Evolutionary conservation across 1,284 basidiomycete genomes (phyloP), one percentile per base, ranked within the genome.

Genomic region (Anthracocystis walkeri): DNA sequence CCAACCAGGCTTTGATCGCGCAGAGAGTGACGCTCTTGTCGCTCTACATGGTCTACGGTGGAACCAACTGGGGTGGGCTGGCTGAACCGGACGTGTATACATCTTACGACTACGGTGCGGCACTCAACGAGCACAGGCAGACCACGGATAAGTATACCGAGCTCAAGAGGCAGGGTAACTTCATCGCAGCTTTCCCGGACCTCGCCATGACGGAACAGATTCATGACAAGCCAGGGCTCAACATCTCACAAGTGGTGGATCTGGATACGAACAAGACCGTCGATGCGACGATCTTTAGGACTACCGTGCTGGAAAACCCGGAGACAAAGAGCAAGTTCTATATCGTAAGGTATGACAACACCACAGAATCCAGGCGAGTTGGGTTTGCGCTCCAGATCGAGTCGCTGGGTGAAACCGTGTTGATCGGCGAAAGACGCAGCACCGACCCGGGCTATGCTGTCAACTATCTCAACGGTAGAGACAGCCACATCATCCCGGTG

Each of bases 31-130:
- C 65, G 14, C 53, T 78, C 14, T 45, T 77, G 16, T 69, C 92
- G 5, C 89, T 93, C 18, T 92, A 94, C 64, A 90, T 91, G 33
- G 88, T 90, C 4, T 89, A 89, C 77, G 44, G 80, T 90, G 92
- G 93, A 79, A 94, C 93, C 61, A 93, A 93, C 83, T 93, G 68
- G 67, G 81, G 70, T n/a, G 61, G 58, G 14, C 52, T 80, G 16
- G 70, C 76, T 18, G 41, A 67, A 23, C 62, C 51, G 14, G 66
- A 71, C 20, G 58, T 66, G 35, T 77, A 55, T 31, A 77, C 87
- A 0, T 87, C 86, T 64, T 88, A 87, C 74, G 88, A 83, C 84
- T 83, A 85, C 55, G 79, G 78, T 31, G 79, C 78, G 1, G 62
- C 72, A 12, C 48, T 81, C 20, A 56, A 62, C 38, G 79, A 81